Percentiles rank a stretch among this genome's conserved stretches.
Conservation (phyloP, 768 basidiomycete genomes). For the Auriscalpium orientale region DNA sequence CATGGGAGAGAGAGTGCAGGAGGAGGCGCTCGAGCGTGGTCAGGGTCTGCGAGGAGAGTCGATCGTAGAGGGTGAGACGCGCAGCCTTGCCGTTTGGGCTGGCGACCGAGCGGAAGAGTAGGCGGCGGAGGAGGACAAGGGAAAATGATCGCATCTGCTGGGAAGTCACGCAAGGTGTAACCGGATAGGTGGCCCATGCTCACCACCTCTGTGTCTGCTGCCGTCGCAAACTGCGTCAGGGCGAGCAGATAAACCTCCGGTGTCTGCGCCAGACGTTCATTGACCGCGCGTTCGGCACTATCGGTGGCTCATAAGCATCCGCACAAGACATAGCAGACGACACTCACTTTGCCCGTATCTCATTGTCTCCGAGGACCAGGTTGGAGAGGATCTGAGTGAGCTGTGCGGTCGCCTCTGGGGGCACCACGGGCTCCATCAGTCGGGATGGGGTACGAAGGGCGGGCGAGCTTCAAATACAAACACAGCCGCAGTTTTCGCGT, state of each 20-base stretch:
- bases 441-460: too few relatives aligned
- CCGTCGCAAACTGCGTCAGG: constrained; percentile 69
- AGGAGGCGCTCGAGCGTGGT: constrained; percentile 65
- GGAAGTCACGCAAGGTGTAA: too few relatives aligned
- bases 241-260: constrained; percentile 78
- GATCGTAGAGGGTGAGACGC: constrained; percentile 68
- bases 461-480: too few relatives aligned
- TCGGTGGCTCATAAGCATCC: background rate
- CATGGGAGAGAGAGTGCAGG: constrained; percentile 60
- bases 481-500: too few relatives aligned
- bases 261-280: constrained; percentile 68
- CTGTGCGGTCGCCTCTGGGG: constrained; percentile 65
- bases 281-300: constrained; percentile 76
- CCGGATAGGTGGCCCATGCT: too few relatives aligned
- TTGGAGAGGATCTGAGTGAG: constrained; percentile 82
- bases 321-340: background rate
- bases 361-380: constrained; percentile 77
- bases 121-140: constrained; percentile 68
- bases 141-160: constrained; percentile 82
- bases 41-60: constrained; percentile 58
- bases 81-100: too few relatives aligned
- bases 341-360: constrained; percentile 63
- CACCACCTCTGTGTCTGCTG: constrained; percentile 74
- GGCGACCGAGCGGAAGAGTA: constrained; percentile 60
- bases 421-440: constrained; percentile 24